Conservation (phyloP, 495 filamentous ascomycete species). For the Talaromyces ruber region DNA sequence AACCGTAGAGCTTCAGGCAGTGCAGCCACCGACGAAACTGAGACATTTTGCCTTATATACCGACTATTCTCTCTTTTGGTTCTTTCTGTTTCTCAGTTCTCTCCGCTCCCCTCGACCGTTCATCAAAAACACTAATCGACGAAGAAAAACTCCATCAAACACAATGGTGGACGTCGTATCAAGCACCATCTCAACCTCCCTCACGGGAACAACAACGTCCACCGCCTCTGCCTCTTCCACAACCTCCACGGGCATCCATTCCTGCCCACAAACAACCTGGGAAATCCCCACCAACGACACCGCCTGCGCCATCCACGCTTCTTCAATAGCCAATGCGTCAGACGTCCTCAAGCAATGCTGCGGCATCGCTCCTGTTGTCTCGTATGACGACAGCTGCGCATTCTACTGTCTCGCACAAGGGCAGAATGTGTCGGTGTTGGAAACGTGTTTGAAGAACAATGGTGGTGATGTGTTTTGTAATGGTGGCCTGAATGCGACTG, state of each 20-base stretch:
- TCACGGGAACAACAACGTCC: not conserved
- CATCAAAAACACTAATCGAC: not conserved
- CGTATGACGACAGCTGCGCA: constrained; percentile 38
- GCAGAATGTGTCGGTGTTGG: constrained; percentile 27
- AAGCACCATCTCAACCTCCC: not conserved
- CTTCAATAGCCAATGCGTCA: constrained; percentile 22
- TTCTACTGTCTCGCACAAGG: constrained; percentile 42
- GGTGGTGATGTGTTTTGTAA: constrained; percentile 34
- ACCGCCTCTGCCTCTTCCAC: not conserved
- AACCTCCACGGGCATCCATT: constrained; percentile 10
- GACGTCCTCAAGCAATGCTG: constrained; percentile 38
- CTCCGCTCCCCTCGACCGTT: not conserved
- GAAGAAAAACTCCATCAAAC: not conserved
- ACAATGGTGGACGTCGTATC: not conserved
- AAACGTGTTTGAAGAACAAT: constrained; percentile 24
- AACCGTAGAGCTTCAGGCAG: not conserved
- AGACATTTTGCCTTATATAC: not conserved
- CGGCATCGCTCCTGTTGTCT: constrained; percentile 24
- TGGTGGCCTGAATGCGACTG: constrained; percentile 23
- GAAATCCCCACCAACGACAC: constrained; percentile 33
- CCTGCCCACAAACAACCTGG: constrained; percentile 1
- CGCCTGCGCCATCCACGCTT: constrained; percentile 30
- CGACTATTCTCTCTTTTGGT: not conserved
- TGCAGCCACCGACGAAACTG: not conserved
- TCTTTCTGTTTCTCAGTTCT: not conserved